Conservation (phyloP, 2,329 filamentous ascomycete species). For the Pseudocercospora vitis region DNA sequence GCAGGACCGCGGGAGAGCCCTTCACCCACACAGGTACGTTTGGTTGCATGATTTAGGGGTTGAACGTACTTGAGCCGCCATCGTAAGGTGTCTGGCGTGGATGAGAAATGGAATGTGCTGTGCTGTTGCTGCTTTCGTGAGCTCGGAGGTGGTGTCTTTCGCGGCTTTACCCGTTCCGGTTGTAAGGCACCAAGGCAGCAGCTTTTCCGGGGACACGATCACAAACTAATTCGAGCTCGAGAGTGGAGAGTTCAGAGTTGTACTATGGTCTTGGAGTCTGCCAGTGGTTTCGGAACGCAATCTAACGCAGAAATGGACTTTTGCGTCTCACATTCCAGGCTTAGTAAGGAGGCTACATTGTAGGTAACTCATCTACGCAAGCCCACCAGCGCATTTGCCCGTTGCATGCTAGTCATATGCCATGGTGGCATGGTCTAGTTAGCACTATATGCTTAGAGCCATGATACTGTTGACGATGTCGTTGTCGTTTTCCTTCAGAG, state of each 20-base stretch:
- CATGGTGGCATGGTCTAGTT: background rate
- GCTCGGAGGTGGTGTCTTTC: background rate
- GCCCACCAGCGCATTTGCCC: background rate
- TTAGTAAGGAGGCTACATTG: slow-evolving; percentile 2
- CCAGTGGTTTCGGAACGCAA: too few species aligned
- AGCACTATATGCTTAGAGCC: slow-evolving; percentile 66
- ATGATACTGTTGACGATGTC: slow-evolving; percentile 99
- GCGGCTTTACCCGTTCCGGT: background rate
- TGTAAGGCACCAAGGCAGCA: background rate
- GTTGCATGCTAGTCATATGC: background rate
- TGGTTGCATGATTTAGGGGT: background rate
- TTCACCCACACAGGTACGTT: background rate
- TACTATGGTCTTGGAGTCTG: background rate
- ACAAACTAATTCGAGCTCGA: too few species aligned
- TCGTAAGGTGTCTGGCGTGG: slow-evolving; percentile 26
- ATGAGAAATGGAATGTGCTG: slow-evolving; percentile 4
- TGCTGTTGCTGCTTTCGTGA: background rate
- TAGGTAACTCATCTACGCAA: background rate
- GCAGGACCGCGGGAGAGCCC: background rate
- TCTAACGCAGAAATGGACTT: background rate
- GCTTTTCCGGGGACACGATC: too few species aligned
- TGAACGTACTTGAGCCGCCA: slow-evolving; percentile 36
- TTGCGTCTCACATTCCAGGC: slow-evolving; percentile 7
- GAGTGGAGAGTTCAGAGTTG: too few species aligned
- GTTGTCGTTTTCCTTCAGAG: slow-evolving; percentile 98